Percentiles rank a stretch among this genome's conserved stretches.
Evolutionary conservation across 495 filamentous ascomycete species (phyloP).

Genomic region (Hapsidospora chrysogenum): DNA sequence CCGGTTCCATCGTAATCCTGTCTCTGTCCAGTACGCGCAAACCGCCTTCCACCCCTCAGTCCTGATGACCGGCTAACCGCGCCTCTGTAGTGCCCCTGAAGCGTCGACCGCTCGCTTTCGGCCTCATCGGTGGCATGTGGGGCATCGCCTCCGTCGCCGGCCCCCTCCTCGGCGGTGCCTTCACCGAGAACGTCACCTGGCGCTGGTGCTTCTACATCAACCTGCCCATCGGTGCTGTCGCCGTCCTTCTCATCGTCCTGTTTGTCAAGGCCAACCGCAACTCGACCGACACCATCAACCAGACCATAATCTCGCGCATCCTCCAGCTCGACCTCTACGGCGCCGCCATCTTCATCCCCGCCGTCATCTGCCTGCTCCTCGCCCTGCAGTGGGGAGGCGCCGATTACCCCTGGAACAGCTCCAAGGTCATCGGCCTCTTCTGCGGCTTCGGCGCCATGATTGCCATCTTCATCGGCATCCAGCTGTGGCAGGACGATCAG

Average conservation of each 20-base stretch:
- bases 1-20: conserved; percentile 44
- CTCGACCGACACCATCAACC: conserved; percentile 12
- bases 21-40: conserved; percentile 23
- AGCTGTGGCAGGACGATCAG: conserved; percentile 31
- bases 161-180: conserved; percentile 28
- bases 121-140: conserved; percentile 70
- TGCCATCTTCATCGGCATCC: conserved; percentile 29
- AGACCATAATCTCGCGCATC: conserved; percentile 19
- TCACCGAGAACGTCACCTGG: conserved; percentile 29
- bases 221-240: conserved; percentile 43
- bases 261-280: conserved; percentile 26
- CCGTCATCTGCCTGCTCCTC: conserved; percentile 38
- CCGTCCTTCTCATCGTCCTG: conserved; percentile 35
- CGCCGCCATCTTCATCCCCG: conserved; percentile 31
- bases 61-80: background rate
- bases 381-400: conserved; percentile 49
- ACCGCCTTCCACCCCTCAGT: background rate
- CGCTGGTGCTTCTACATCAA: conserved; percentile 44
- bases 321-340: conserved; percentile 36
- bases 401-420: conserved; percentile 32
- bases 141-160: conserved; percentile 44
- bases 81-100: conserved; percentile 42
- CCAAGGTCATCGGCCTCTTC: conserved; percentile 27
- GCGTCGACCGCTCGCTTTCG: conserved; percentile 54
- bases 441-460: conserved; percentile 29